Base-by-base conservation (phyloP, 257 asterid species). In the Paraleonurus japonicus region DNA sequence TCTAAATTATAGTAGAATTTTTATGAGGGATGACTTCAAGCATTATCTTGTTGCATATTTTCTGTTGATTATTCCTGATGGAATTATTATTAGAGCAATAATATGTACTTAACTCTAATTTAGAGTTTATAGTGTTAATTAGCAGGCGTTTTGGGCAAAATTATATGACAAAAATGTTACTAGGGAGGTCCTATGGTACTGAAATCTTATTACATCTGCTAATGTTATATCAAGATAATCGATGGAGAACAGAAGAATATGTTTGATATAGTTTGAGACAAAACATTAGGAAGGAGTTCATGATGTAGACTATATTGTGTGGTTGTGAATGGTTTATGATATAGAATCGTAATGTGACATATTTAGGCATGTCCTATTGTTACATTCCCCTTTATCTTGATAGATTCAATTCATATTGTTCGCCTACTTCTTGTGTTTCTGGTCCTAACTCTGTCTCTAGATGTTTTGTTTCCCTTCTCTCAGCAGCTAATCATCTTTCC, bases 31-130 rank as follows among this genome's bases (percentile, higher is more conserved):
- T 57, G 62, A 4, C 13, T 12, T 43, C 23, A 26, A 30, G 33
- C 35, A 51, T 43, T 12, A 12, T 43, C 1, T 43, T 51, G 63
- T 32, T 73, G 60, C 58, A 17, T 7, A 17, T 16, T 16, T 61
- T 65, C 32, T 73, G 16, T 20, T 57, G 54, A 22, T 19, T 6
- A 13, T 62, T 63, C 43, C 66, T 61, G 71, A n/a, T 51, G 50
- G 23, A 24, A 16, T 22, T 9, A 32, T 24, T 24, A 17, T 13
- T 16, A 33, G 12, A 63, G 33, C 45, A 73, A 10, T 43, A 5
- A 24, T 57, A 7, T 73, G 72, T 8, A 4, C 3, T 64, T 67
- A 43, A 28, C 73, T 27, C n/a, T n/a, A n/a, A n/a, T n/a, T n/a
- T n/a, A n/a, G n/a, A 30, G n/a, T 2, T 67, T 30, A 28, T 9